Conservation (phyloP, 169 alveolate genomes). For the Plasmodium berghei region DNA sequence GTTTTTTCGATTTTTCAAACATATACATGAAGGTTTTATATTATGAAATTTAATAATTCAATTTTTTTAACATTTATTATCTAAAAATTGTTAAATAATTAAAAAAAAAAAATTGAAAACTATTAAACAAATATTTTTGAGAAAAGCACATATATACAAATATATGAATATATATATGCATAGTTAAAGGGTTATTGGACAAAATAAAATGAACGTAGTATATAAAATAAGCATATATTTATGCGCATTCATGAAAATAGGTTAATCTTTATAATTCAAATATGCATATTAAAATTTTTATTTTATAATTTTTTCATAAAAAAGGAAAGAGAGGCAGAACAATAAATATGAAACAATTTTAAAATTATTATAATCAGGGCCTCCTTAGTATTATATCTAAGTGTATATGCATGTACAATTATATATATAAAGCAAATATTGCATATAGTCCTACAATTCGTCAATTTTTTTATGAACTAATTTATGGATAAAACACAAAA, state of each 20-base stretch:
- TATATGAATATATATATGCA: slow-evolving; percentile 2
- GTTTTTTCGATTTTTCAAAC: too few relatives aligned
- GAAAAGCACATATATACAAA: not conserved
- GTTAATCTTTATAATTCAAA: too few relatives aligned
- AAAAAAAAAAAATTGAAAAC: slow-evolving; percentile 37
- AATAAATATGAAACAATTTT: too few relatives aligned
- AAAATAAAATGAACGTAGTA: slow-evolving; percentile 21
- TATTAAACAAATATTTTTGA: slow-evolving; percentile 28
- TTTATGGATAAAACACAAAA: slow-evolving; percentile 74
- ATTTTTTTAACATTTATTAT: not conserved
- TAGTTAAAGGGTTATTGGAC: slow-evolving; percentile 13
- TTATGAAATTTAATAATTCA: not conserved
- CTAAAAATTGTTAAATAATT: slow-evolving; percentile 4
- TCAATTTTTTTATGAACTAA: slow-evolving; percentile 72
- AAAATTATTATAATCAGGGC: too few relatives aligned
- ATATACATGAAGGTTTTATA: too few relatives aligned
- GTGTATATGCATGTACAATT: too few relatives aligned
- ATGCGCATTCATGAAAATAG: not conserved
- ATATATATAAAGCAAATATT: too few relatives aligned
- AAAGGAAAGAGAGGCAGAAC: not conserved
- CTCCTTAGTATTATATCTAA: too few relatives aligned
- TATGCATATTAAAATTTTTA: too few relatives aligned
- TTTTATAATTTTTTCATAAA: not conserved
- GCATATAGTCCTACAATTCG: slow-evolving; percentile 23
- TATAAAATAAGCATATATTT: not conserved